Evolutionary conservation across 495 filamentous ascomycete species (phyloP), one percentile per base, ranked within the genome.

Genomic region (Penicillium pancosmium): DNA sequence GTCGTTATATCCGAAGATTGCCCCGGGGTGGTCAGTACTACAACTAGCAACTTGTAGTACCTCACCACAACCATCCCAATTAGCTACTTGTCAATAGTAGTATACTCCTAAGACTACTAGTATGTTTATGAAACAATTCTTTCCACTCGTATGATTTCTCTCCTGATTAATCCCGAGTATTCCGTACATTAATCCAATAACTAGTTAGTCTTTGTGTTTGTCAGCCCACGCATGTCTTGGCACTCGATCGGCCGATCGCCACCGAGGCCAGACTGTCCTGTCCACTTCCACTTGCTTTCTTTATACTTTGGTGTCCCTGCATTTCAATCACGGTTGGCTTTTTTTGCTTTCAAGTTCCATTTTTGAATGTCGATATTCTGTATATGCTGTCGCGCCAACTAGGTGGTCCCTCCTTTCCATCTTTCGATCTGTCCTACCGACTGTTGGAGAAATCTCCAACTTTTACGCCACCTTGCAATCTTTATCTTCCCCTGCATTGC

Each of bases 261-360:
- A 47, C 52, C 52, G 25, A 60, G 58, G 51, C 57, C 59, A 61
- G 59, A 55, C 52, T 67, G 64, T 43, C 57, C 62, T 67, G 64
- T 43, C 57, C 62, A 73, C 71, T 50, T 47, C 8, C 68, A 43
- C 23, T 31, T 18, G 23, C 38, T 58, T 23, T 5, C 18, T 59
- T 43, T 34, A 60, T 56, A 55, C 43, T 51, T 55, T 16, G 27
- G 18, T 4, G 23, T 23, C 23, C 23, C 23, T 23, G 23, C 10
- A 2, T 40, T 44, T 50, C 6, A 10, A 10, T 48, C 19, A 40
- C 36, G 23, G 4, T 47, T 13, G 15, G 9, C 43, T 9, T 46
- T 10, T 47, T n/a, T 12, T 3, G 21, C 21, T 48, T 23, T 13
- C 21, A 23, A 48, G 11, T 48, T 27, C 46, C 19, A 25, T 11